Percentiles rank a stretch among this genome's conserved stretches.
phyloP scores from a whole-genome alignment of 768 basidiomycete species.

The Lactarius akahatsu region DNA sequence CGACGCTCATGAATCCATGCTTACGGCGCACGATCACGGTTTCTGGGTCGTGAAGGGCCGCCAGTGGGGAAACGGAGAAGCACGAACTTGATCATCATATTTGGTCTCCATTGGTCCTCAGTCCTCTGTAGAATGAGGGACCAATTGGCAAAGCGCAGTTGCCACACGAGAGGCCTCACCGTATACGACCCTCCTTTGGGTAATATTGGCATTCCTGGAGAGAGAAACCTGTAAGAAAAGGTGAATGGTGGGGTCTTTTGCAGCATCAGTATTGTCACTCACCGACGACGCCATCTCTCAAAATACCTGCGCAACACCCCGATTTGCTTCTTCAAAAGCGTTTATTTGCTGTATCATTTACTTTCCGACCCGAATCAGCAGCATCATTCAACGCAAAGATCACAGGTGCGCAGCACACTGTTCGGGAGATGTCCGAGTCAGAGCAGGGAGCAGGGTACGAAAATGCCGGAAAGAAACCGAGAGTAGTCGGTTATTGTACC shows the following conservation, averaged over 20 bases:
- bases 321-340: background rate
- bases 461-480: background rate
- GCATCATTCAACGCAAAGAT: background rate
- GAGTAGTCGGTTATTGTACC: background rate
- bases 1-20: background rate
- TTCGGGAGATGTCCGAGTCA: background rate
- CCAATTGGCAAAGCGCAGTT: background rate
- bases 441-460: background rate
- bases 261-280: background rate
- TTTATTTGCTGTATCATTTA: background rate
- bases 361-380: background rate
- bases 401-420: background rate
- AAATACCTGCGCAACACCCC: background rate
- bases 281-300: background rate
- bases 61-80: background rate
- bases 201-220: background rate
- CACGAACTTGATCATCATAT: background rate
- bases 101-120: background rate
- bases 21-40: slow-evolving; percentile 1
- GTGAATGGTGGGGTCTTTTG: background rate
- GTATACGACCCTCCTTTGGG: background rate
- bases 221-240: background rate
- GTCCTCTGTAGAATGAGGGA: background rate
- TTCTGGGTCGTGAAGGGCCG: background rate
- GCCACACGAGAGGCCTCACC: background rate